Percentiles rank a stretch among this genome's conserved stretches.
Conservation (phyloP, 495 filamentous ascomycete genomes). For the Daldinia concentrica region DNA sequence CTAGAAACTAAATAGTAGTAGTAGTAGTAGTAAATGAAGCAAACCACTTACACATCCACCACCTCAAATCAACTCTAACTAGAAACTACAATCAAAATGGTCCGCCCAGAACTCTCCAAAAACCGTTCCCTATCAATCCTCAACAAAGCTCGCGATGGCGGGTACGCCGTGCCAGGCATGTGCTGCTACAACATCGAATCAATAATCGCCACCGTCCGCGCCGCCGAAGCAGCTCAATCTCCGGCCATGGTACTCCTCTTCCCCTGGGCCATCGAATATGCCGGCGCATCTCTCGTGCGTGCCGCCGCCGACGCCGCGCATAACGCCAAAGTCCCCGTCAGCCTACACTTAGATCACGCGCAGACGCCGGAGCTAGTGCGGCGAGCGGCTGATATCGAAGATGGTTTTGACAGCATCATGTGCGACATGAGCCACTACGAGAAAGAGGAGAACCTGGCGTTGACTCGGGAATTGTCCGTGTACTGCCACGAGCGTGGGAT, state of each 20-base stretch:
- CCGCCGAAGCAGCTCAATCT: constrained; percentile 76
- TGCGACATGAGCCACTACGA: constrained; percentile 86
- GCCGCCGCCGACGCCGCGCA: constrained; percentile 70
- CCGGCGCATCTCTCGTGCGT: constrained; percentile 66
- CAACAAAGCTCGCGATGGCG: constrained; percentile 68
- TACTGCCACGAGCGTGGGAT: constrained; percentile 82
- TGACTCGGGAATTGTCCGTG: constrained; percentile 73
- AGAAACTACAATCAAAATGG: constrained; percentile 51
- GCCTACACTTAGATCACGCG: constrained; percentile 80
- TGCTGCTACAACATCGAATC: constrained; percentile 89
- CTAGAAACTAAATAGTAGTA: not conserved
- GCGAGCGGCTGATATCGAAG: constrained; percentile 67
- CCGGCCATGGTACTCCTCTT: constrained; percentile 87
- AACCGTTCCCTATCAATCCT: constrained; percentile 77
- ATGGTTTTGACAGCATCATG: constrained; percentile 83
- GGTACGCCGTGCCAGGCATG: constrained; percentile 79
- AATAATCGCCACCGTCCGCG: constrained; percentile 79
- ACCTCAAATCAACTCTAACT: not conserved
- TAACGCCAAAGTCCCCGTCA: constrained; percentile 73
- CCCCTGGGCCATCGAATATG: constrained; percentile 84
- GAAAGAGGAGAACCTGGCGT: constrained; percentile 78
- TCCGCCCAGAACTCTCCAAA: constrained; percentile 57
- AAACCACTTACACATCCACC: not conserved
- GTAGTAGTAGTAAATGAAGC: not conserved
- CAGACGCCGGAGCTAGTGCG: constrained; percentile 77